These are phyloP conservation scores for Kalanchoe fedtschenkoi DNA, from an alignment of 164 flowering plant genomes.

Conservation along the genomic window DNA sequence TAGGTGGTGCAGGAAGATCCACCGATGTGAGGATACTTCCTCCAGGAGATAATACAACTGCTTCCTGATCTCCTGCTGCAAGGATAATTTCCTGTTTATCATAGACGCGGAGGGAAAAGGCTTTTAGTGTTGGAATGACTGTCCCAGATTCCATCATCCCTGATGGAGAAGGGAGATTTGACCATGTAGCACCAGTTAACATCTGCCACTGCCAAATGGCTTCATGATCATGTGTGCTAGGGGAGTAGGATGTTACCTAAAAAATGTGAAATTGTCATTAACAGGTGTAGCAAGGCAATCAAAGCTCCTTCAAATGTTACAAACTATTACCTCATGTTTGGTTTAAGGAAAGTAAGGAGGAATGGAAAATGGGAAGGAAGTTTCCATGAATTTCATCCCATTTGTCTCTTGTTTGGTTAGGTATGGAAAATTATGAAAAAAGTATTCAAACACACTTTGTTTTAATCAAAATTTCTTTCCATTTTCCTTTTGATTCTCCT, in stretches of 20 bases:
- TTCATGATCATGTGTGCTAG: slow-evolving; percentile 80
- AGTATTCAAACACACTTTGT: no score
- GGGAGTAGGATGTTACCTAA: slow-evolving; percentile 88
- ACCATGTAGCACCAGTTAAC: slow-evolving; percentile 87
- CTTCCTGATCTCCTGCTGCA: slow-evolving; percentile 90
- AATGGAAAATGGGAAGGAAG: no score
- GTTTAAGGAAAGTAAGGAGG: no score
- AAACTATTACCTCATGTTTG: no score
- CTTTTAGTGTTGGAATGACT: slow-evolving; percentile 75
- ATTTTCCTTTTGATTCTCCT: no score
- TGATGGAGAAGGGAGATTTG: slow-evolving; percentile 85
- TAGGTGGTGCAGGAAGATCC: slow-evolving; percentile 80
- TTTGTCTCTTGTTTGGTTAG: no score
- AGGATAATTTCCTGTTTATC: slow-evolving; percentile 67
- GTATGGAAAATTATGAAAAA: no score
- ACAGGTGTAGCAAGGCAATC: not conserved
- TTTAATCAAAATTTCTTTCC: no score
- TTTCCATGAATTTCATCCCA: no score
- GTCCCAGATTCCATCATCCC: slow-evolving; percentile 64
- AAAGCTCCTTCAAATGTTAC: no score
- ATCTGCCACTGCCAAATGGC: slow-evolving; percentile 93
- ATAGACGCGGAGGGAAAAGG: slow-evolving; percentile 49
- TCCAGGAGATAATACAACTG: slow-evolving; percentile 75
- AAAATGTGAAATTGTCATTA: slow-evolving; percentile 2
- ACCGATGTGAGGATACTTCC: slow-evolving; percentile 57